Conservation (phyloP, 192 early-diverging fungal genomes). For the Linnemannia zychae region DNA sequence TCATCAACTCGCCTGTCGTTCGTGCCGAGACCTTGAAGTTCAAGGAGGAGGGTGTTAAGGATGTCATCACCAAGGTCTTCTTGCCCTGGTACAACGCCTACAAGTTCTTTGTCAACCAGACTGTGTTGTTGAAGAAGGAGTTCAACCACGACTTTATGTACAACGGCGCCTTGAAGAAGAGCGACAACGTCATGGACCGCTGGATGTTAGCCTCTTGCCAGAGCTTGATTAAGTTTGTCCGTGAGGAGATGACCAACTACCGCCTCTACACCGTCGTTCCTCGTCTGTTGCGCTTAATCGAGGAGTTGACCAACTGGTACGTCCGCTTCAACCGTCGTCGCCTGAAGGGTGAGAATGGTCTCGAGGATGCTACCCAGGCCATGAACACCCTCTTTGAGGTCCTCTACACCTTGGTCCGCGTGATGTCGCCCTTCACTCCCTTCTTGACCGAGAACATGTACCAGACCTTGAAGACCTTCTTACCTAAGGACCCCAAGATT, state of each 20-base stretch:
- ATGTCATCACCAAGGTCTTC: slow-evolving; percentile 93
- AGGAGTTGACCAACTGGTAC: slow-evolving; percentile 99
- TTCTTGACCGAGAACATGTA: slow-evolving; percentile 98
- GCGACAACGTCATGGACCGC: slow-evolving; percentile 95
- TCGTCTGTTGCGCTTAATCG: slow-evolving; percentile 88
- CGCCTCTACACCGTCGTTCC: slow-evolving; percentile 98
- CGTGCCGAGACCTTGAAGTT: slow-evolving; percentile 95
- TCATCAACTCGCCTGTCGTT: slow-evolving; percentile 98
- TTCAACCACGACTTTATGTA: slow-evolving; percentile 86
- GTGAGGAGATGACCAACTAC: slow-evolving; percentile 95
- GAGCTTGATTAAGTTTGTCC: slow-evolving; percentile 93
- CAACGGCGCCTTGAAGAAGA: slow-evolving; percentile 76
- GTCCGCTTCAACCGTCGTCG: slow-evolving; percentile 98
- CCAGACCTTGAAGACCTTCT: slow-evolving; percentile 87
- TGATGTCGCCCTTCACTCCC: slow-evolving; percentile 98
- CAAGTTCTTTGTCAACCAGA: slow-evolving; percentile 95
- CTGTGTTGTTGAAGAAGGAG: slow-evolving; percentile 90
- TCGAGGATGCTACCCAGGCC: slow-evolving; percentile 87
- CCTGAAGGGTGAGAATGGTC: slow-evolving; percentile 95
- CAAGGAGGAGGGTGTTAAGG: slow-evolving; percentile 98
- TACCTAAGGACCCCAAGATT: slow-evolving; percentile 68
- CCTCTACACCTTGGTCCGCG: slow-evolving; percentile 86
- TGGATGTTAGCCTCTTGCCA: slow-evolving; percentile 98
- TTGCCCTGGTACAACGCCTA: slow-evolving; percentile 99
- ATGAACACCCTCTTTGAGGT: slow-evolving; percentile 98